Conservation (phyloP, 192 early-diverging fungal species). For the Coemansia umbellata region DNA sequence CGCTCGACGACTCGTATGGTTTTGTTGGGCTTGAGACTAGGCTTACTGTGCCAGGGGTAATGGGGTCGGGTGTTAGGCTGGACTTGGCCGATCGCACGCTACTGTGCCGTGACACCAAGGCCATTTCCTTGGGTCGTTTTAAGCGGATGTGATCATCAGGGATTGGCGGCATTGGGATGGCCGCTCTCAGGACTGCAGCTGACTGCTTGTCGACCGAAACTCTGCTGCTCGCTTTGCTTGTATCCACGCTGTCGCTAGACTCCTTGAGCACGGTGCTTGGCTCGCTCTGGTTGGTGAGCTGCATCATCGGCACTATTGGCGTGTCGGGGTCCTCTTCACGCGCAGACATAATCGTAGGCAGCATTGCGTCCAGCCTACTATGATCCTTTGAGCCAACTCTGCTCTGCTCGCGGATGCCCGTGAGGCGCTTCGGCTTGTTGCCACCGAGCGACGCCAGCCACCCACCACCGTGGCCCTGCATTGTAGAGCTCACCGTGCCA, state of each 20-base stretch:
- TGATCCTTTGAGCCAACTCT: not conserved
- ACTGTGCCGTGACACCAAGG: constrained; percentile 6
- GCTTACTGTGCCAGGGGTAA: not conserved
- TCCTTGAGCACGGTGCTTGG: not conserved
- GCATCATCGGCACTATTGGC: no score
- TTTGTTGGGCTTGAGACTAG: constrained; percentile 4
- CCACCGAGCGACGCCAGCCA: constrained; percentile 28
- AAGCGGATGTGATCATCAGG: not conserved
- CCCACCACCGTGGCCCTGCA: not conserved
- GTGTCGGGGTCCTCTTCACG: constrained; percentile 24
- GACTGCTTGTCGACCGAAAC: constrained; percentile 6
- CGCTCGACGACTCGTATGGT: not conserved
- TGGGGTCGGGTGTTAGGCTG: not conserved
- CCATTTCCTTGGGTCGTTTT: not conserved
- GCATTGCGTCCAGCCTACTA: no score
- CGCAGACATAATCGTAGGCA: constrained; percentile 36
- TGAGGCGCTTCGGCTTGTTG: constrained; percentile 12
- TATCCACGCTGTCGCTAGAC: not conserved
- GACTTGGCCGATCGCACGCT: constrained; percentile 6
- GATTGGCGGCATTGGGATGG: not conserved
- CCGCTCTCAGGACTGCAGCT: not conserved
- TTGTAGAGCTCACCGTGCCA: no score
- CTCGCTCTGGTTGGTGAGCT: not conserved
- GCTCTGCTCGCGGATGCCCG: not conserved
- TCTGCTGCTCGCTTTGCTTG: not conserved